These are phyloP conservation scores for Emergomyces orientalis DNA, from an alignment of 2,329 filamentous ascomycete genomes.

Conservation along the genomic window DNA sequence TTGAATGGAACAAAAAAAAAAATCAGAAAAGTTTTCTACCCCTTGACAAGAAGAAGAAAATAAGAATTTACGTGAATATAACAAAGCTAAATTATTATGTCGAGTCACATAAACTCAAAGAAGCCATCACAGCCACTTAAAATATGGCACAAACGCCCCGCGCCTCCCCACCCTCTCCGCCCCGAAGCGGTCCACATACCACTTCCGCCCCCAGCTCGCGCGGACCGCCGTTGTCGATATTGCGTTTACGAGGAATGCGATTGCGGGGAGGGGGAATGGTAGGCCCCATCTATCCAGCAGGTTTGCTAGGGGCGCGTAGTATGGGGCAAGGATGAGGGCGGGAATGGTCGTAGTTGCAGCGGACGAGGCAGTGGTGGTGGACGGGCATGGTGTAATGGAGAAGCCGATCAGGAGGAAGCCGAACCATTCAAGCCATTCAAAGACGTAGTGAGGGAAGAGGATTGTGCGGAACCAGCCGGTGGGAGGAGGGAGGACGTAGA, in stretches of 20 bases:
- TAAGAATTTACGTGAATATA: background rate
- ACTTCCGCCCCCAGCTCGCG: slow-evolving; percentile 67
- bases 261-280: slow-evolving; percentile 59
- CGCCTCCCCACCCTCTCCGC: slow-evolving; percentile 65
- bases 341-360: slow-evolving; percentile 14
- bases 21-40: no score
- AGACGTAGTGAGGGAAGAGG: slow-evolving; percentile 88
- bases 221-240: slow-evolving; percentile 82
- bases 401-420: slow-evolving; percentile 64
- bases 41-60: no score
- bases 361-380: background rate
- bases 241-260: slow-evolving; percentile 78
- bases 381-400: slow-evolving; percentile 20
- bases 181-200: slow-evolving; percentile 86
- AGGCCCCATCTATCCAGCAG: slow-evolving; percentile 23
- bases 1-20: no score
- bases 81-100: background rate
- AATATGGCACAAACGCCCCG: slow-evolving; percentile 61
- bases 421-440: slow-evolving; percentile 92
- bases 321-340: slow-evolving; percentile 27
- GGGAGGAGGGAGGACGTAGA: slow-evolving; percentile 75
- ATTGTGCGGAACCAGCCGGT: slow-evolving; percentile 74
- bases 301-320: slow-evolving; percentile 27
- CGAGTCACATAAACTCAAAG: background rate
- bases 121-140: slow-evolving; percentile 29